These are phyloP conservation scores for Acacia confusa DNA, from an alignment of 306 rosid species.

Conservation along the genomic window DNA sequence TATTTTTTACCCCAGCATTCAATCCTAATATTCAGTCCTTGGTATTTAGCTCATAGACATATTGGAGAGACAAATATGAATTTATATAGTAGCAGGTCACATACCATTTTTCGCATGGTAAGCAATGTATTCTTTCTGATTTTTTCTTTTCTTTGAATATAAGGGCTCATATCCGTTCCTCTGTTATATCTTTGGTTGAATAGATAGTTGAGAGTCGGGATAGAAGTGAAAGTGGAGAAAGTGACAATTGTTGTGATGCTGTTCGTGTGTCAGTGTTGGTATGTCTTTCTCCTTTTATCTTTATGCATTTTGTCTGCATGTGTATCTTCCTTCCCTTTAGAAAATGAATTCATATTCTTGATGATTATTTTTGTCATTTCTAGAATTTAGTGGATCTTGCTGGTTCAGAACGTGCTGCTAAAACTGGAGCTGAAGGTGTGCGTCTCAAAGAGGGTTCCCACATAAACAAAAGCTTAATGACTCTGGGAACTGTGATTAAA, in stretches of 20 bases:
- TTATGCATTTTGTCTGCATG: neutral
- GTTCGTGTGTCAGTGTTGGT: conserved; percentile 97
- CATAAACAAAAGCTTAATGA: conserved; percentile 94
- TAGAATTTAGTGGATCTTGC: conserved; percentile 99
- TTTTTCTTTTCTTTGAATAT: neutral
- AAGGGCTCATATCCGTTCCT: conserved; percentile 16
- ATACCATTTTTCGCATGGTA: conserved; percentile 99
- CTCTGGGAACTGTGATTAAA: conserved; percentile 97
- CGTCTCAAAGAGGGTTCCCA: conserved; percentile 97
- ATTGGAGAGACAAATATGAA: conserved; percentile 99
- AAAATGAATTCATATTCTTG: conserved; percentile 19
- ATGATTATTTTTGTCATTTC: conserved; percentile 27
- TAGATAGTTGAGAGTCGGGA: conserved; percentile 94
- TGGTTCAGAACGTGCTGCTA: conserved; percentile 99
- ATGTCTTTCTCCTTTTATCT: conserved; percentile 30
- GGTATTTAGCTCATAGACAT: conserved; percentile 86
- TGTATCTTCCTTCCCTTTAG: conserved; percentile 19
- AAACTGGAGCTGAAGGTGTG: conserved; percentile 97
- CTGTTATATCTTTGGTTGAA: conserved; percentile 22
- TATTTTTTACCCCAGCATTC: neutral
- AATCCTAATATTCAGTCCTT: neutral
- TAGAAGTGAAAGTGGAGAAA: conserved; percentile 66
- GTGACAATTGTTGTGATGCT: conserved; percentile 69
- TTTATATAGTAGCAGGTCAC: conserved; percentile 89
- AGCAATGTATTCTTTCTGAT: conserved; percentile 21